Evolutionary conservation across 192 early-diverging fungal species (phyloP).

Genomic region (Gonapodya prolifera): DNA sequence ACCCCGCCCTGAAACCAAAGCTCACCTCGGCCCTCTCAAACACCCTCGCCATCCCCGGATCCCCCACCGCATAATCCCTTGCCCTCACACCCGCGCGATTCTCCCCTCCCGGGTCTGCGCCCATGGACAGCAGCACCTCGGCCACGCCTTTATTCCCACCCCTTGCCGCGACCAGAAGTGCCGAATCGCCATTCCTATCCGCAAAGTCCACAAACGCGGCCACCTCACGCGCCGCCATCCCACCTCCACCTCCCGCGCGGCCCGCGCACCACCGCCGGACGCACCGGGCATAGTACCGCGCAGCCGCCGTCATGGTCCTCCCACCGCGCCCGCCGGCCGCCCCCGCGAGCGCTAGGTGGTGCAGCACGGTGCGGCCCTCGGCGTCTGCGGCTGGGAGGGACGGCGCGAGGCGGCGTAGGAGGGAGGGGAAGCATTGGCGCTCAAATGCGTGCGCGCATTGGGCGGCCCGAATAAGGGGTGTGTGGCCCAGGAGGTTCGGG

Average conservation of each 20-base stretch:
- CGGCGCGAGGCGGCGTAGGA: not conserved
- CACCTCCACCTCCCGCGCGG: not conserved
- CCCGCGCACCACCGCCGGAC: not conserved
- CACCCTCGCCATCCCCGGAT: not conserved
- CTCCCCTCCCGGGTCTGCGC: not conserved
- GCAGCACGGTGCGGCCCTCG: slow-evolving; percentile 9
- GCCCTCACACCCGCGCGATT: slow-evolving; percentile 4
- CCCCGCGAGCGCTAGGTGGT: slow-evolving; percentile 5
- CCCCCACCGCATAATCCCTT: slow-evolving; percentile 5
- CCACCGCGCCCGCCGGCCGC: not conserved
- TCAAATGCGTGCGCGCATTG: slow-evolving; percentile 2
- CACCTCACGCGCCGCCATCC: not conserved
- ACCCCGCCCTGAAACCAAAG: not conserved
- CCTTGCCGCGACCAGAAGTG: not conserved
- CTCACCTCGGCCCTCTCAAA: not conserved
- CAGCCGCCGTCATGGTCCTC: not conserved
- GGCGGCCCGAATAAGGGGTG: slow-evolving; percentile 3
- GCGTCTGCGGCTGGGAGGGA: slow-evolving; percentile 1
- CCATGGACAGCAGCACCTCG: slow-evolving; percentile 6
- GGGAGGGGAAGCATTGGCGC: not conserved
- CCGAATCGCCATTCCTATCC: slow-evolving; percentile 10
- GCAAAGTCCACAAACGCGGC: slow-evolving; percentile 9
- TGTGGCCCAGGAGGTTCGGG: slow-evolving; percentile 1
- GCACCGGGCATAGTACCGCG: slow-evolving; percentile 3
- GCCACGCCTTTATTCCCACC: slow-evolving; percentile 3